These are phyloP conservation scores for Pleurozium schreberi DNA, from an alignment of 225 moss, liverwort and hornwort species.

Conservation along the genomic window DNA sequence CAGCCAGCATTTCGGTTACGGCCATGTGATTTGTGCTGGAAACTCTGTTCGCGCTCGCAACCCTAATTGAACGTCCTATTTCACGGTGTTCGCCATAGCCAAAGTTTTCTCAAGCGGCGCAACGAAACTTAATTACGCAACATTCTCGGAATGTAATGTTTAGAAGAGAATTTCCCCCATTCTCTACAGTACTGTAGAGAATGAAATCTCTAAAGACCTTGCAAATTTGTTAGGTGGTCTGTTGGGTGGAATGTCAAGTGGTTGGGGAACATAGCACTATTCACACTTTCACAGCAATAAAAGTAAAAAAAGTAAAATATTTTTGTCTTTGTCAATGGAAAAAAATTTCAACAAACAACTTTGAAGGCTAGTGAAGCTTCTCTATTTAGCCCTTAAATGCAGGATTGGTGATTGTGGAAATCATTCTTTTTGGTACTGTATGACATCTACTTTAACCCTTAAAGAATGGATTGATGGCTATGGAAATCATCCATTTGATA, in stretches of 20 bases:
- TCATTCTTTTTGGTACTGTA: too few species aligned
- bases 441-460: too few species aligned
- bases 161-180: neutral
- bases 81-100: neutral
- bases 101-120: neutral
- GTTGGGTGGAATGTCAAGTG: neutral
- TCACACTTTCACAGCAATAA: neutral
- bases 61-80: neutral
- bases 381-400: too few species aligned
- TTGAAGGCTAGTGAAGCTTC: neutral
- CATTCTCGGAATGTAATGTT: neutral
- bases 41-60: neutral
- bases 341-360: neutral
- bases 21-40: neutral
- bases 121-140: neutral
- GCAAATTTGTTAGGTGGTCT: neutral
- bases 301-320: neutral
- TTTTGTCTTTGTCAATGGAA: too few species aligned
- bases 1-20: conserved; percentile 28
- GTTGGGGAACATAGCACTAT: neutral
- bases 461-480: too few species aligned
- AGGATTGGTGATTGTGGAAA: too few species aligned
- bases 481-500: too few species aligned
- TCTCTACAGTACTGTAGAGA: neutral
- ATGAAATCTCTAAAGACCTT: neutral